Evolutionary conservation across 257 asterid species (phyloP).

Genomic region (Solanum sitiens): DNA sequence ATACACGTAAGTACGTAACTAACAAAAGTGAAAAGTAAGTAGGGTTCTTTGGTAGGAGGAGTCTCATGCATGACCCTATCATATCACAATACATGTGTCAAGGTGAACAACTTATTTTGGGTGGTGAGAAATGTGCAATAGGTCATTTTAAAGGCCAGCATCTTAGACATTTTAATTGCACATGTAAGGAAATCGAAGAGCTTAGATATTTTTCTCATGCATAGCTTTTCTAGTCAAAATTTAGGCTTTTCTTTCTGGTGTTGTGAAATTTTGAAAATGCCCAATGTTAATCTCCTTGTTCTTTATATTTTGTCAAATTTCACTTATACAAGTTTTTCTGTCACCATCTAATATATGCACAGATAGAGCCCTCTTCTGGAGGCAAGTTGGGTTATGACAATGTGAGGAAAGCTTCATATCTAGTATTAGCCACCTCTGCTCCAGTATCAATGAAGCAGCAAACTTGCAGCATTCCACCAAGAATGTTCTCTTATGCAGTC

Average conservation of each 20-base stretch:
- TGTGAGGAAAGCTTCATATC: conserved; percentile 40
- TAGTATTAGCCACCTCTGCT: conserved; percentile 71
- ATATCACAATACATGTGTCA: not conserved
- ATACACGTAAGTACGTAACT: not conserved
- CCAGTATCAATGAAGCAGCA: conserved; percentile 58
- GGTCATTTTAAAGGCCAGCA: not conserved
- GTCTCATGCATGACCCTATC: not conserved
- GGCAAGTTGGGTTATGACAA: conserved; percentile 46
- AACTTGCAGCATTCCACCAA: conserved; percentile 64
- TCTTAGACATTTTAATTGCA: not conserved
- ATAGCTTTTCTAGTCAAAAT: not conserved
- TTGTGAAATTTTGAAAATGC: not conserved
- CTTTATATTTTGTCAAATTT: not conserved
- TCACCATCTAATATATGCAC: conserved; percentile 6
- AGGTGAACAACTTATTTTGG: not conserved
- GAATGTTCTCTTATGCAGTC: conserved; percentile 73
- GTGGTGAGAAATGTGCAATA: not conserved
- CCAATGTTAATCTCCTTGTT: not conserved
- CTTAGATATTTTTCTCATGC: not conserved
- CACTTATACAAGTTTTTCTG: not conserved
- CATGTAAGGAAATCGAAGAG: not conserved
- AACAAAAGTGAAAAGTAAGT: not conserved
- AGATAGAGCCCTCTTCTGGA: conserved; percentile 73
- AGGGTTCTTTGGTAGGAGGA: not conserved
- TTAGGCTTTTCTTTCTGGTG: not conserved